These are phyloP conservation scores for Epichloe typhina DNA, from an alignment of 2,329 filamentous ascomycete species.

Conservation along the genomic window DNA sequence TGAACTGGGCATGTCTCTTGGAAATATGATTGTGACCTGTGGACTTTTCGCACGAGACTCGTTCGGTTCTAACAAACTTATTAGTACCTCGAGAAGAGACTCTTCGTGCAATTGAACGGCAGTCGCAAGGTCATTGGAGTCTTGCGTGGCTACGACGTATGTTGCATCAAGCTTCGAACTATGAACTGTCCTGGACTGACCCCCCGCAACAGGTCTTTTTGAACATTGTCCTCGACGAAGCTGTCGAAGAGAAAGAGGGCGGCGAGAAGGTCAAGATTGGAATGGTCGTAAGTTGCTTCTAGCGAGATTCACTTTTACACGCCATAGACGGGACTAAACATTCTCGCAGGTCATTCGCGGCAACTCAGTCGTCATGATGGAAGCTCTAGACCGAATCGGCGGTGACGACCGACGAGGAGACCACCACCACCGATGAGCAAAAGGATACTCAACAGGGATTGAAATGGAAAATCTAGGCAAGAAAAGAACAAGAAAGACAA, in stretches of 20 bases:
- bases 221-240: constrained; percentile 95
- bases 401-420: constrained; percentile 37
- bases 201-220: constrained; percentile 65
- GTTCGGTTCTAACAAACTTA: constrained; percentile 11
- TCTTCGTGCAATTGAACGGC: constrained; percentile 95
- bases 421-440: constrained; percentile 16
- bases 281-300: constrained; percentile 60
- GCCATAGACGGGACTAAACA: not conserved
- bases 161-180: constrained; percentile 15
- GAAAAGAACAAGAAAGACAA: constrained; percentile 1
- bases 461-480: not conserved
- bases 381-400: constrained; percentile 60
- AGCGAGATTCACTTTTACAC: not conserved
- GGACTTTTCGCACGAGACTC: not conserved
- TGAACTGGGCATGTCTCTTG: not conserved
- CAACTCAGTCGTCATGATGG: constrained; percentile 97
- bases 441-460: constrained; percentile 8
- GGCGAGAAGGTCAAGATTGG: constrained; percentile 84
- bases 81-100: constrained; percentile 97
- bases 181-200: not conserved
- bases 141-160: constrained; percentile 88
- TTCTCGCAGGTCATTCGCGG: constrained; percentile 71
- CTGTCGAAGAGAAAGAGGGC: constrained; percentile 83
- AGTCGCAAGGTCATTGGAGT: constrained; percentile 94
- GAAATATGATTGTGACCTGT: not conserved